Evolutionary conservation across 2,329 filamentous ascomycete genomes (phyloP), one percentile per base, ranked within the genome.

Genomic region (Colletotrichum chrysophilum): DNA sequence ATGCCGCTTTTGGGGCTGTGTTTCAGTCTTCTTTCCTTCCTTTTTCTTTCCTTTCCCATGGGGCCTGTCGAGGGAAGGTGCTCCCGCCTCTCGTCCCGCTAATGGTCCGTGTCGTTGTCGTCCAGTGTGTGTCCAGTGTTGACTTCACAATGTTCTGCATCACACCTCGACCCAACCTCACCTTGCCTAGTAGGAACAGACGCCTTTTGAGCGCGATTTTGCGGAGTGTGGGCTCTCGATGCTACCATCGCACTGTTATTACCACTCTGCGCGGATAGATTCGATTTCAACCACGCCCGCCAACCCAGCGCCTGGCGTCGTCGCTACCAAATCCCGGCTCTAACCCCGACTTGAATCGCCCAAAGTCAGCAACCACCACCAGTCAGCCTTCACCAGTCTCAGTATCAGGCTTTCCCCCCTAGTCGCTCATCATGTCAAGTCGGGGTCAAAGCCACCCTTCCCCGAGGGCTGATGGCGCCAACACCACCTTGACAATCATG

Each of bases 1-100:
- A 48, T 73, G 64, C 62, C 70, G 70, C 26, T 43, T 75, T 64
- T 38, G 62, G 62, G 24, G 24, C 65, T 16, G 28, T 75, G 69
- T 73, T 75, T 73, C 73, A 73, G 73, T 65, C 61, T 38, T 55
- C 21, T 38, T 38, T 66, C 68, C 67, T 52, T 70, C 61, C 36
- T 52, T 70, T 36, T 52, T 13, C 32, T 60, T n/a, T 43, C 36
- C 32, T 34, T 34, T 61, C 56, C 55, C 36, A 61, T 10, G 28
- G 56, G 66, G 55, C 52, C 34, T 60, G 32, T 56, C 65, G 30
- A 60, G 67, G 55, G 55, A 26, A 48, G 56, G 36, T 48, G 56
- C 56, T 70, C 26, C 56, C 56, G 58, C 67, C 18, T 36, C 34
- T 52, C 67, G 56, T 70, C 56, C 67, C 56, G 67, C 38, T 24